Evolutionary conservation across 2,329 filamentous ascomycete genomes (phyloP), one percentile per base, ranked within the genome.

Genomic region (Arthroderma sp.): DNA sequence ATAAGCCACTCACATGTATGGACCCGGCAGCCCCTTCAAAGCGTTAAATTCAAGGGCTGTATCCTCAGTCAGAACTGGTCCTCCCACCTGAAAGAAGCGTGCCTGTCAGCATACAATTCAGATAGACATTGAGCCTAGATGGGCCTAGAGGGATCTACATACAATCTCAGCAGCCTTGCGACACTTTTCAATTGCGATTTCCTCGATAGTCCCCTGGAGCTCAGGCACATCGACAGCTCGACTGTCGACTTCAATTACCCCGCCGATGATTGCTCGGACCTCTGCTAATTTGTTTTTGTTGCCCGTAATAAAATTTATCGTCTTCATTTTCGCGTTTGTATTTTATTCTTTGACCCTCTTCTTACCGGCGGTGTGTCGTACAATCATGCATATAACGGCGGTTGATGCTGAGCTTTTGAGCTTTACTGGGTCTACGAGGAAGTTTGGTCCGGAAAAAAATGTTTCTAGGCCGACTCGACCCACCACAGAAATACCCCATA

Each of bases 231-330:
- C 87, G 29, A 95, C 65, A 32, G 77, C 71, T 62, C 85, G 78
- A 65, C 74, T 89, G 45, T 77, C 73, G 36, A 98, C 73, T 50
- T 81, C 71, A 52, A 95, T 82, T 31, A 69, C 67, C 47, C 75
- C 76, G 6, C 81, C 80, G 3, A 98, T 75, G 55, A 98, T 95
- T 11, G 83, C 81, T 63, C 84, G 80, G 53, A 94, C 87, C 69
- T 98, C 91, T 46, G 74, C 70, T 45, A 98, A 75, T 70, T 98
- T 98, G 70, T 94, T 93, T 58, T 81, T 79, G 67, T 98, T 98
- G 64, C 89, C 84, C 1, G 89, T 96, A 61, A 98, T 94, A 70
- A 98, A 98, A 66, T 93, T 88, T 52, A 98, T 69, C 11, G 58
- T 60, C 50, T 71, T 65, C 52, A 70, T 68, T 37, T 67, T 62